Conservation (phyloP, 2,329 filamentous ascomycete species). For the Nothomitra cinnamomea region DNA sequence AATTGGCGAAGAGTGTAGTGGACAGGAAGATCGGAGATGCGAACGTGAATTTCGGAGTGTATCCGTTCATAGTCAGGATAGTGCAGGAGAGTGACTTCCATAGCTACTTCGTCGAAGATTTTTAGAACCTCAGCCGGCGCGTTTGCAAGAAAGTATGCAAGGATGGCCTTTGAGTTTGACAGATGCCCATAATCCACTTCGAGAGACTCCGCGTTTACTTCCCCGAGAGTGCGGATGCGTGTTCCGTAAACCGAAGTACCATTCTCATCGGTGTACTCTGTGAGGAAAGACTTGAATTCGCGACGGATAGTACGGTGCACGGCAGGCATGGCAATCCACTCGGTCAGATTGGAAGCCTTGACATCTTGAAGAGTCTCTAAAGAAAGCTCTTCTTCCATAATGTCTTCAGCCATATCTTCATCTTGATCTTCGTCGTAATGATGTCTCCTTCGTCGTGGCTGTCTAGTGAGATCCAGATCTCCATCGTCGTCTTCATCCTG, state of each 20-base stretch:
- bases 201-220: constrained; percentile 88
- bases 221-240: constrained; percentile 85
- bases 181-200: constrained; percentile 94
- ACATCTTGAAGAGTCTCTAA: constrained; percentile 83
- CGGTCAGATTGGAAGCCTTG: constrained; percentile 81
- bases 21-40: constrained; percentile 85
- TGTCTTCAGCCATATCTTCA: constrained; percentile 72
- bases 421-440: constrained; percentile 90
- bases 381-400: constrained; percentile 90
- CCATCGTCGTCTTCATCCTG: constrained; percentile 73
- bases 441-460: constrained; percentile 70
- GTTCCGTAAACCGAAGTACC: constrained; percentile 89
- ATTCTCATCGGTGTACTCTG: constrained; percentile 81
- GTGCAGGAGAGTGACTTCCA: constrained; percentile 89
- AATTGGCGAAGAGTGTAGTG: constrained; percentile 91
- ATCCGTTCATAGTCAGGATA: constrained; percentile 97
- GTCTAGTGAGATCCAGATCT: constrained; percentile 67
- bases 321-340: constrained; percentile 82
- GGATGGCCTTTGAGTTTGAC: constrained; percentile 73
- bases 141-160: constrained; percentile 93
- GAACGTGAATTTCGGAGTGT: constrained; percentile 92
- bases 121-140: constrained; percentile 89
- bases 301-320: constrained; percentile 87
- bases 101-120: constrained; percentile 89
- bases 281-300: constrained; percentile 95